Evolutionary conservation across 129 eudicot species (phyloP).

Genomic region (Tagetes erecta): DNA sequence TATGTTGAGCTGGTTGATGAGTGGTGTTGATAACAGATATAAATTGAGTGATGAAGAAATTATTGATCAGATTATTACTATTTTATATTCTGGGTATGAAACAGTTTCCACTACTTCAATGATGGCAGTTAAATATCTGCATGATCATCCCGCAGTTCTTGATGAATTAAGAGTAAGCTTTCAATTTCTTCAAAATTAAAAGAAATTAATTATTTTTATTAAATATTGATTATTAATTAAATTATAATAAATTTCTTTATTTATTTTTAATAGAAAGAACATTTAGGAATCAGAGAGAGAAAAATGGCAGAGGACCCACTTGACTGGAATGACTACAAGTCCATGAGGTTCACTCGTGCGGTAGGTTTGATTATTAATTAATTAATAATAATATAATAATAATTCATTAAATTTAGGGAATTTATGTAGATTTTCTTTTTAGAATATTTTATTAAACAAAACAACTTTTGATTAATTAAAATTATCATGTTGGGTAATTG

Average conservation of each 20-base stretch:
- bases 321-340: conserved; percentile 81
- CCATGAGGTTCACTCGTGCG: conserved; percentile 96
- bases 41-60: conserved; percentile 86
- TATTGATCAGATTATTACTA: conserved; percentile 88
- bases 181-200: conserved; percentile 19
- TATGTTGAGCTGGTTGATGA: conserved; percentile 75
- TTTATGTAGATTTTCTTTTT: conserved; percentile 22
- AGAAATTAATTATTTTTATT: conserved; percentile 19
- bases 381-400: too few species aligned
- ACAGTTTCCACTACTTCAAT: conserved; percentile 98
- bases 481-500: conserved; percentile 29
- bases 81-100: conserved; percentile 94
- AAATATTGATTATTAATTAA: neutral
- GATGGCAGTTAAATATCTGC: conserved; percentile 99
- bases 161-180: conserved; percentile 85
- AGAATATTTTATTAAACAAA: conserved; percentile 9
- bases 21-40: conserved; percentile 64
- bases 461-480: neutral
- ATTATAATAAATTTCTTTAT: neutral
- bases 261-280: conserved; percentile 67
- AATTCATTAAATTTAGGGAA: conserved; percentile 9
- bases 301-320: conserved; percentile 83
- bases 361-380: conserved; percentile 50
- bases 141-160: conserved; percentile 94
- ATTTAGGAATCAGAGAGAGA: conserved; percentile 81